A percentile compares a stretch with the other conserved stretches of the same genome.
These are phyloP conservation scores for Fraxinus baroniana DNA, from an alignment of 305 asterid species.

Conservation along the genomic window DNA sequence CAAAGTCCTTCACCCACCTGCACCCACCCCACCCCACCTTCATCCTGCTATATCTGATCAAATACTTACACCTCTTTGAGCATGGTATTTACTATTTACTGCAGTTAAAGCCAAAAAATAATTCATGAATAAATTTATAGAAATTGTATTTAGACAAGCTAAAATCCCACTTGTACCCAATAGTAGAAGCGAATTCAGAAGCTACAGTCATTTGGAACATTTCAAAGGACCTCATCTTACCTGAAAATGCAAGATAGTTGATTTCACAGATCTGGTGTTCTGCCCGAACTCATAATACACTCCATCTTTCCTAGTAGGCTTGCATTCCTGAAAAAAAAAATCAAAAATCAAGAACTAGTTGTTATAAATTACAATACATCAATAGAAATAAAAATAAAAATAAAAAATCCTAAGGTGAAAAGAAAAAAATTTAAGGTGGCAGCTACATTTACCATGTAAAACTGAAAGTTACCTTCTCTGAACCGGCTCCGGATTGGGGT, in stretches of 20 bases:
- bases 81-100: neutral
- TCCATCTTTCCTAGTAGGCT: conserved; percentile 48
- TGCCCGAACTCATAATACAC: conserved; percentile 58
- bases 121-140: neutral
- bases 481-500: conserved; percentile 43
- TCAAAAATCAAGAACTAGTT: neutral
- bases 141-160: neutral
- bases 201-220: neutral
- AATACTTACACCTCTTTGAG: neutral
- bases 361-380: neutral
- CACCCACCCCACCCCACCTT: neutral
- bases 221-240: conserved; percentile 25
- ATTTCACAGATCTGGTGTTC: conserved; percentile 65
- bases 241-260: conserved; percentile 71
- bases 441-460: conserved; percentile 6
- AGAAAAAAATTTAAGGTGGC: conserved; percentile 6
- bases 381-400: neutral
- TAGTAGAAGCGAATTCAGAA: neutral
- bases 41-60: neutral
- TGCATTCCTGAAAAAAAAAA: conserved; percentile 36
- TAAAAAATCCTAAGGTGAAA: too few species aligned
- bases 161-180: conserved; percentile 1
- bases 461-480: conserved; percentile 42
- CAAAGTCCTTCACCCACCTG: neutral
- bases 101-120: conserved; percentile 10